A percentile compares a stretch with the other conserved stretches of the same genome.
phyloP scores from a whole-genome alignment of 108 stramenopile genomes.

The Aurantiochytrium sp. region DNA sequence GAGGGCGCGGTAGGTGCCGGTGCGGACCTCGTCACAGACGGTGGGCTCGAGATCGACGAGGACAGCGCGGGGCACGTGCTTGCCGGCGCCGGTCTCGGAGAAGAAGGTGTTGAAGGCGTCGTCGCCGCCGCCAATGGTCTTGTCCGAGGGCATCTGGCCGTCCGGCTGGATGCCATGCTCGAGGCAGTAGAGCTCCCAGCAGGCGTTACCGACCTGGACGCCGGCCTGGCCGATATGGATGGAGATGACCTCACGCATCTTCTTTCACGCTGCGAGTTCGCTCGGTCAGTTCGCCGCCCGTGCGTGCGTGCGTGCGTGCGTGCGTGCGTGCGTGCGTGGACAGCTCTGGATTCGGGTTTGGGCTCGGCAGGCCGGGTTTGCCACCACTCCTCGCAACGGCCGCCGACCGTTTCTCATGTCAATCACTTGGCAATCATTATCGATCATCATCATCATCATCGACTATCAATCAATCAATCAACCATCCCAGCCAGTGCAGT shows the following conservation, averaged over 20 bases:
- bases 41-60: constrained; percentile 51
- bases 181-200: constrained; percentile 97
- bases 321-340: no score
- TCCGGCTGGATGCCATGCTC: constrained; percentile 95
- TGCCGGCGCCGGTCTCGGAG: constrained; percentile 51
- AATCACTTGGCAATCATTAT: no score
- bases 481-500: no score
- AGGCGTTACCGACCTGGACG: constrained; percentile 90
- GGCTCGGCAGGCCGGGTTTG: no score
- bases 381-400: no score
- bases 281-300: no score
- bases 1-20: constrained; percentile 72
- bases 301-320: no score
- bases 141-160: constrained; percentile 74
- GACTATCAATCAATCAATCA: no score
- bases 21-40: constrained; percentile 75
- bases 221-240: constrained; percentile 76
- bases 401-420: no score
- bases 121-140: constrained; percentile 57
- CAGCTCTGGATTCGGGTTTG: no score
- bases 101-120: constrained; percentile 83
- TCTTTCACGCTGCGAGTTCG: not conserved
- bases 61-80: constrained; percentile 50
- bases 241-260: constrained; percentile 59
- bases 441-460: no score